phyloP scores from a whole-genome alignment of 768 basidiomycete species.

The Tylopilus sp. region DNA sequence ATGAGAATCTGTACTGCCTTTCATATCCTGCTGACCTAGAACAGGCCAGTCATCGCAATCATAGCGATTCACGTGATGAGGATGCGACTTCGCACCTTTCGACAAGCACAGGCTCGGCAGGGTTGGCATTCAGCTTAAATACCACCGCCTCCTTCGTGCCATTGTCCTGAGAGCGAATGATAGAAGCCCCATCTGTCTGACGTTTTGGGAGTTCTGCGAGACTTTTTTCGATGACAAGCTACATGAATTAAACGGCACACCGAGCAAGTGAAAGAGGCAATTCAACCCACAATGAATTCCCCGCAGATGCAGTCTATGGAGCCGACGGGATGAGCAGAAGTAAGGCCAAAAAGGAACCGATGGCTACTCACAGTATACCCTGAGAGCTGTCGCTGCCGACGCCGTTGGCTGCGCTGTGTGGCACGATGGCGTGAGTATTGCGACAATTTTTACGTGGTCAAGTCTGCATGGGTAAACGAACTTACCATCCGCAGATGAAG shows the following conservation, averaged over 20 bases:
- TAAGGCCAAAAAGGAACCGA: slow-evolving; percentile 6
- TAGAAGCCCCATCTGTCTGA: slow-evolving; percentile 75
- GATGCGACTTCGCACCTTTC: slow-evolving; percentile 57
- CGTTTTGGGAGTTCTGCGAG: slow-evolving; percentile 66
- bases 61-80: slow-evolving; percentile 14
- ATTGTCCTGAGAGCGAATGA: slow-evolving; percentile 72
- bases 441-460: background rate
- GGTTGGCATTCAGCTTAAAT: slow-evolving; percentile 83
- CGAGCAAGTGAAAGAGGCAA: slow-evolving; percentile 3
- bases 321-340: slow-evolving; percentile 12
- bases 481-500: slow-evolving; percentile 83
- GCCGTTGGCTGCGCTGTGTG: slow-evolving; percentile 74
- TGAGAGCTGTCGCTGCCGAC: slow-evolving; percentile 71
- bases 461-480: background rate
- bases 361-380: slow-evolving; percentile 71
- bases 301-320: slow-evolving; percentile 79
- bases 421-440: slow-evolving; percentile 1
- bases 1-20: slow-evolving; percentile 65
- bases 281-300: slow-evolving; percentile 72
- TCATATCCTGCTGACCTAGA: slow-evolving; percentile 65
- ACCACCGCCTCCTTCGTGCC: slow-evolving; percentile 56
- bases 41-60: slow-evolving; percentile 11
- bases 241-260: slow-evolving; percentile 1
- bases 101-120: slow-evolving; percentile 66
- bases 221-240: slow-evolving; percentile 83